phyloP scores from a whole-genome alignment of 345 rosid species.

The Barbarea vulgaris region DNA sequence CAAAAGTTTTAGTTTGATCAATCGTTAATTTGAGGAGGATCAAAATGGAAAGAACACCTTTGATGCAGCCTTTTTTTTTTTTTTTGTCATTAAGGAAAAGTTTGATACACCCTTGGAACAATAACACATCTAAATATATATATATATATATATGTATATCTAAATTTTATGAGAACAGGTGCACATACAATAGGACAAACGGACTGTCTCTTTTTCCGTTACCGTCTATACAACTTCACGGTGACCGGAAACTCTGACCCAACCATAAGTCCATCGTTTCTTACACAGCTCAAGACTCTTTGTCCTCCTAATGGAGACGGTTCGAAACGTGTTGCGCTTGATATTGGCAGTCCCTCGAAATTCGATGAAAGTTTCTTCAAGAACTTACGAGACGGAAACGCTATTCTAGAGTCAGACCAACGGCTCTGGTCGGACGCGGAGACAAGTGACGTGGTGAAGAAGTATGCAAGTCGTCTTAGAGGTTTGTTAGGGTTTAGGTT shows the following conservation, averaged over 20 bases:
- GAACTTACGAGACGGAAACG: constrained; percentile 66
- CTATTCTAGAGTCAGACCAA: constrained; percentile 74
- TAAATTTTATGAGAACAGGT: constrained; percentile 41
- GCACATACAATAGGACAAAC: constrained; percentile 81
- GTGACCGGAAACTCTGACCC: constrained; percentile 66
- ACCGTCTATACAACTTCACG: constrained; percentile 77
- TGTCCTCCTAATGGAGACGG: constrained; percentile 69
- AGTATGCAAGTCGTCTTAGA: constrained; percentile 56
- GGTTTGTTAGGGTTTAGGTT: constrained; percentile 65
- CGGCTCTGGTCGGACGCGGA: constrained; percentile 64
- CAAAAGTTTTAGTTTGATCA: neutral
- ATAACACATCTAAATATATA: neutral
- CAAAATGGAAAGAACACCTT: neutral
- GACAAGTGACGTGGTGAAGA: constrained; percentile 51
- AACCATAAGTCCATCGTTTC: constrained; percentile 58
- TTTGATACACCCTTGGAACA: neutral
- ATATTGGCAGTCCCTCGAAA: constrained; percentile 49
- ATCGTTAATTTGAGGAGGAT: neutral
- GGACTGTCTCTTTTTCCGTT: constrained; percentile 60
- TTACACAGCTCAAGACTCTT: constrained; percentile 52
- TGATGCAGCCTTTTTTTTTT: neutral
- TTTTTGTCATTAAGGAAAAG: neutral
- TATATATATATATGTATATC: neutral
- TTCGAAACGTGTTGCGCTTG: constrained; percentile 58
- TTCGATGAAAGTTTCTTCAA: constrained; percentile 65